Percentiles rank a stretch among this genome's conserved stretches.
phyloP scores from a whole-genome alignment of 140 eudicot genomes.

The Bidens hawaiensis region DNA sequence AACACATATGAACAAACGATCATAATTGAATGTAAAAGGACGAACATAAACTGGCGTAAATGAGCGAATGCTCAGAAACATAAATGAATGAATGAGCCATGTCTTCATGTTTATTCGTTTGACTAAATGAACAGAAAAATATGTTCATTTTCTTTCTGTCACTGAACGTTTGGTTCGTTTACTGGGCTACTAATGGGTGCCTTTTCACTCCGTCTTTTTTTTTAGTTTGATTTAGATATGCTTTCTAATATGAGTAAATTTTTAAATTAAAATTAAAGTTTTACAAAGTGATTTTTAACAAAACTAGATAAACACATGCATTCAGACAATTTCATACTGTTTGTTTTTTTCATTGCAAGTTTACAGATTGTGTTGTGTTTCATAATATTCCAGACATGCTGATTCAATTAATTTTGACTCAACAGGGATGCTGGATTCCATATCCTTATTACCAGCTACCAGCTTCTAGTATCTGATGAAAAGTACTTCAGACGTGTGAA shows the following conservation, averaged over 20 bases:
- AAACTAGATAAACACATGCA: neutral
- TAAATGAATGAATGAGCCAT: too few species aligned
- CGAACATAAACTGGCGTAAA: too few species aligned
- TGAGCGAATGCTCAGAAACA: too few species aligned
- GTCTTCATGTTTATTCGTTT: too few species aligned
- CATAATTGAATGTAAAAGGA: too few species aligned
- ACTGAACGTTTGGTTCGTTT: too few species aligned
- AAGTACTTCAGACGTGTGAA: constrained; percentile 85
- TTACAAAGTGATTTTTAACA: neutral
- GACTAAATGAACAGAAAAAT: too few species aligned
- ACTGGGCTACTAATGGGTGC: neutral
- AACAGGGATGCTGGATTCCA: constrained; percentile 97
- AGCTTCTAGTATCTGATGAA: constrained; percentile 89
- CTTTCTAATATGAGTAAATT: neutral
- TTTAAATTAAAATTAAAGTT: neutral
- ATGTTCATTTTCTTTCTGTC: too few species aligned
- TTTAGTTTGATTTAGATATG: neutral
- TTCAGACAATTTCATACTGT: neutral
- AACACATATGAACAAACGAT: too few species aligned
- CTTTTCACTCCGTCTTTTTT: neutral
- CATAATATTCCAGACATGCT: constrained; percentile 1
- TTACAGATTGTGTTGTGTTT: constrained; percentile 1
- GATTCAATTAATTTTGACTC: constrained; percentile 17
- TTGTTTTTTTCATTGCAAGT: neutral
- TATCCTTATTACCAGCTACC: constrained; percentile 95